Evolutionary conservation across 2,329 filamentous ascomycete genomes (phyloP), one percentile per base, ranked within the genome.

Genomic region (Penicillium freii): DNA sequence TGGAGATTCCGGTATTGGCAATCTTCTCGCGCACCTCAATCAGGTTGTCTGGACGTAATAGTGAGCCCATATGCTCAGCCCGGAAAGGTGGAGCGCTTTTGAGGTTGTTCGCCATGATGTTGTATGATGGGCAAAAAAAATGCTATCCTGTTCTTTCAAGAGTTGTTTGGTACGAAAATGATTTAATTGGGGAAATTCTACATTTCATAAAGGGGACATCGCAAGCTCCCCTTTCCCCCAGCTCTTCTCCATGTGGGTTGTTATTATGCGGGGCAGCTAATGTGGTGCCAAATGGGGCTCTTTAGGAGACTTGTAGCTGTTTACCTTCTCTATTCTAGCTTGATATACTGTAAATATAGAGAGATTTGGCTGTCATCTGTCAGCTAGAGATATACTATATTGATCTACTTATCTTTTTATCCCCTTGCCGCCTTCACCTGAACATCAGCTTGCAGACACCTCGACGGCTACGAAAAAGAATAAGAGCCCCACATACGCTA

Each of bases 61-160:
- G 50, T 2, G 64, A 66, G 53, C 63, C 62, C 63, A 67, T 54
- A 3, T 66, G 65, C 59, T 67, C 65, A 6, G 63, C 63, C 34
- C 63, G 60, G 53, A 66, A 66, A 23, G 62, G 63, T n/a, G 63
- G 65, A 27, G 60, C 60, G 36, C 59, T 66, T 46, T 61, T 58
- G 23, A 65, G 62, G 36, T 64, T 47, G 29, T 38, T 54, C 8
- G 57, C 36, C 62, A 65, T 61, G 25, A 7, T 58, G 34, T 42
- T 31, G 17, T 36, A 4, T 36, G 17, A 17, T 21, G 34, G 11
- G 7, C 19, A 9, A 17, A 27, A 43, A 9, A 23, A 23, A 21
- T 1, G 29, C 5, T 51, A 15, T 23, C 15, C 5, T 33, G 10
- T n/a, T 2, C 9, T 23, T 23, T 23, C 1, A 7, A 9, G 19